These are phyloP conservation scores for Galium porrigens DNA, from an alignment of 305 asterid species.

Conservation along the genomic window DNA sequence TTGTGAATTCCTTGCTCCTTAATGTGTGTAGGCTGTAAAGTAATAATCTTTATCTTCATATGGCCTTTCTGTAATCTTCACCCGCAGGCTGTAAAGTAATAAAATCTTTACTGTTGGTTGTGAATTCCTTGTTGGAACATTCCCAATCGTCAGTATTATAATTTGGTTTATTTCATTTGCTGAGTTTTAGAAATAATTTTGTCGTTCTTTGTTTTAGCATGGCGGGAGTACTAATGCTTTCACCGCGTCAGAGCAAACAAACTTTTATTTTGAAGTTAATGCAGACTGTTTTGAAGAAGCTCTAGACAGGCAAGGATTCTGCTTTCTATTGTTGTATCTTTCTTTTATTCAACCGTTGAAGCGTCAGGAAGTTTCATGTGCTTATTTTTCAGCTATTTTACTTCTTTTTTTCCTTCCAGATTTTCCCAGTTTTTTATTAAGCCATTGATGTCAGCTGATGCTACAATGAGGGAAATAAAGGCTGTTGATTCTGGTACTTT, in stretches of 20 bases:
- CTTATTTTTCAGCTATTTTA: not conserved
- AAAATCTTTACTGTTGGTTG: not conserved
- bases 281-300: conserved; percentile 81
- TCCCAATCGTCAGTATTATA: not conserved
- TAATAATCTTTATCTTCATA: not conserved
- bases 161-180: not conserved
- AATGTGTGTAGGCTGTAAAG: not conserved
- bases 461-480: conserved; percentile 79
- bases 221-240: conserved; percentile 96
- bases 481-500: conserved; percentile 89
- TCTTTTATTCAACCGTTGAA: not conserved
- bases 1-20: conserved; percentile 7
- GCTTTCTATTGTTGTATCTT: conserved; percentile 3
- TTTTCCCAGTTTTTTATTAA: conserved; percentile 85
- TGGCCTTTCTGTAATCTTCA: not conserved
- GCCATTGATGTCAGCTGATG: conserved; percentile 93
- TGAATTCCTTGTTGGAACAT: not conserved
- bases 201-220: conserved; percentile 31
- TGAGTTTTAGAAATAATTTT: not conserved
- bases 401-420: conserved; percentile 28
- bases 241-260: conserved; percentile 72
- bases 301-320: conserved; percentile 58
- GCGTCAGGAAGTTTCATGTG: conserved; percentile 7
- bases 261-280: conserved; percentile 72
- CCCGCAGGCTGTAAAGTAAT: not conserved